These are phyloP conservation scores for Fusarium sp. DNA, from an alignment of 2,329 filamentous ascomycete genomes.

Conservation along the genomic window DNA sequence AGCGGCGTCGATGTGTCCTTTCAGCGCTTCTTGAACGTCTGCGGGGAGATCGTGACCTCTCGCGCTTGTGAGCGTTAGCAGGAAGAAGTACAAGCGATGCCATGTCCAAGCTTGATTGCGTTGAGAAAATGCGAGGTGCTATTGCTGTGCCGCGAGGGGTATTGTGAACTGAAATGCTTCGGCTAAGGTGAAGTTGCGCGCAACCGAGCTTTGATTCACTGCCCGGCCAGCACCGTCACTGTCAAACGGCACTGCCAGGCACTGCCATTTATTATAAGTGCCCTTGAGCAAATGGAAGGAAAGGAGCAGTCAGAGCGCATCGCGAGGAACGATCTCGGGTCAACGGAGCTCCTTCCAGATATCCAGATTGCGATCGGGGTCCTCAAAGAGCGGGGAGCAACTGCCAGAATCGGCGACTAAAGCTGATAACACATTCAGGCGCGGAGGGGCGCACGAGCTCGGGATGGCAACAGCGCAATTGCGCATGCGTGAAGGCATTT, in stretches of 20 bases:
- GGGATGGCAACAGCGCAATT: constrained; percentile 31
- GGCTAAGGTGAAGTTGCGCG: constrained; percentile 22
- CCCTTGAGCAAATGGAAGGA: constrained; percentile 6
- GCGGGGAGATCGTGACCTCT: constrained; percentile 84
- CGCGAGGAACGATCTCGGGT: constrained; percentile 42
- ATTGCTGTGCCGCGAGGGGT: constrained; percentile 25
- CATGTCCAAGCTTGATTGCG: constrained; percentile 36
- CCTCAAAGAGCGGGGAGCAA: constrained; percentile 41
- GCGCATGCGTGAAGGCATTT: constrained; percentile 24
- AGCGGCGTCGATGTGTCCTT: constrained; percentile 76
- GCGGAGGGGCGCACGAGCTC: constrained; percentile 44
- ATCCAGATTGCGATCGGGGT: constrained; percentile 32
- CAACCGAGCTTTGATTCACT: constrained; percentile 37
- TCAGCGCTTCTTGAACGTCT: constrained; percentile 88
- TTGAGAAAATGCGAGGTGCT: constrained; percentile 7
- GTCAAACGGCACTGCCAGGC: constrained; percentile 15
- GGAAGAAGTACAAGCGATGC: constrained; percentile 23
- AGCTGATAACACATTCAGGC: constrained; percentile 33
- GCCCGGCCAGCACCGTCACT: constrained; percentile 20
- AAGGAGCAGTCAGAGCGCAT: constrained; percentile 17
- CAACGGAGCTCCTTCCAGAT: constrained; percentile 41
- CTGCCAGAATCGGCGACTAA: constrained; percentile 26
- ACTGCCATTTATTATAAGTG: constrained; percentile 6
- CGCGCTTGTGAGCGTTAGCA: constrained; percentile 71
- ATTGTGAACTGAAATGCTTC: constrained; percentile 20